Percentiles rank a stretch among this genome's conserved stretches.
These are phyloP conservation scores for Sarocladium oryzae DNA, from an alignment of 2,329 filamentous ascomycete genomes.

Conservation along the genomic window DNA sequence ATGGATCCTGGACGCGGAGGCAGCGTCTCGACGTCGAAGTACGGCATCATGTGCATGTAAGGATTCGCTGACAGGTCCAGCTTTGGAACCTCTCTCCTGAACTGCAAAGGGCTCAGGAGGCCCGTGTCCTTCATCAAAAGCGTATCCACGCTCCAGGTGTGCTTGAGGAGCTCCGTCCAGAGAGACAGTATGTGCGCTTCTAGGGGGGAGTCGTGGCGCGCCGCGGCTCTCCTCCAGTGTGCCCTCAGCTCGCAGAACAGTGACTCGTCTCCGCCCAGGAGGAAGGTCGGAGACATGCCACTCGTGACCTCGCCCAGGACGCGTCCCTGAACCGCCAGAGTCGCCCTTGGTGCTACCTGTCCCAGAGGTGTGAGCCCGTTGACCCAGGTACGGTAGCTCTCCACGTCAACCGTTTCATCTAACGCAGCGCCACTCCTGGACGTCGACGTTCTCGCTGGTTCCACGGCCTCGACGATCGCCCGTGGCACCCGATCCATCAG, in stretches of 20 bases:
- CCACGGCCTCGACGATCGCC: not conserved
- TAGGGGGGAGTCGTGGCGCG: not conserved
- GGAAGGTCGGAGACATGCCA: not conserved
- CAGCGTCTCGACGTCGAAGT: not conserved
- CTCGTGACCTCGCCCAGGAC: not conserved
- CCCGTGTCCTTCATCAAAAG: not conserved
- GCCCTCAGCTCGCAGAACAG: not conserved
- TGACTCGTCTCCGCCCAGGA: constrained; percentile 1
- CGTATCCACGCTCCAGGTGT: not conserved
- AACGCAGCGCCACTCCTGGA: not conserved
- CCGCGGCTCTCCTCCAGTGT: not conserved
- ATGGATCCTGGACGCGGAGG: constrained; percentile 1
- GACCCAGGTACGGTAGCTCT: not conserved
- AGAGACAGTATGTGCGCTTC: not conserved
- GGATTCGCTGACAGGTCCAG: not conserved
- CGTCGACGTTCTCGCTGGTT: not conserved
- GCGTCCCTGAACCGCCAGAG: constrained; percentile 1
- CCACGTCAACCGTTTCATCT: not conserved
- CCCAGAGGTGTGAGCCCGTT: not conserved
- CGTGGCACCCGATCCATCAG: not conserved
- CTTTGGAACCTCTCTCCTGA: not conserved
- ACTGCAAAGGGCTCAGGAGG: not conserved
- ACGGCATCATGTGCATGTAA: not conserved
- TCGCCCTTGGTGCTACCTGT: not conserved
- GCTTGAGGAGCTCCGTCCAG: not conserved